Base-by-base conservation (phyloP, 805 yeast species). In the Metschnikowia colocasiae region DNA sequence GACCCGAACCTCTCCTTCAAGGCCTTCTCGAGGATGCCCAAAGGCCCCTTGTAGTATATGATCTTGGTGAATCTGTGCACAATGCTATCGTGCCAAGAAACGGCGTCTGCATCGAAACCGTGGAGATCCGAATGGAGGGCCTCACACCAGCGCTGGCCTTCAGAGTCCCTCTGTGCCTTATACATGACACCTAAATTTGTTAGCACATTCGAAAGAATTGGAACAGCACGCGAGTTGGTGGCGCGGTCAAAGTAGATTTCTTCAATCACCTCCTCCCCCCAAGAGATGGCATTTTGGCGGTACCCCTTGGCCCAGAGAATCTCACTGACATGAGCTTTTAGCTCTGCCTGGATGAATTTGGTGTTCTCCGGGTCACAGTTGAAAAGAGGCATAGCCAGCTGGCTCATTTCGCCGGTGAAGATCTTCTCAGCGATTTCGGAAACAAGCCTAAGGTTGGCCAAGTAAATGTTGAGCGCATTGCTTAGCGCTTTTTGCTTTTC, bases 181-280 rank as follows among this genome's bases (percentile, higher is more conserved):
- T 72, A 69, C 75, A 71, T 71, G 3, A 41, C 45, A 16, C 55
- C 49, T 45, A 72, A 56, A 49, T 72, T 70, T 29, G 49, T 43
- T 42, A 72, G 57, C 6, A 67, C 74, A 39, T 55, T 51, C 33
- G 54, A 39, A 32, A 71, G 56, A 15, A 72, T 60, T 2, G 64
- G 62, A 3, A 65, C 58, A 0, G 62, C 65, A 20, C 60, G 56
- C 3, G 63, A 46, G 13, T 61, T 53, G 29, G 59, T 55, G 35
- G 60, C 57, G 52, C 63, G 63, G 43, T 59, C 62, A 46, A 59
- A 61, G 51, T 63, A 71, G 26, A 65, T 57, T 19, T 65, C 67
- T 40, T 68, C 72, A 6, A 72, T 58, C 3, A 71, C 67, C 47
- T 72, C 73, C 51, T 72, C 75, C 13, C 65, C 62, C 76, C 76